phyloP scores from a whole-genome alignment of 441 rosid species.

The Arabidopsis hybrid region DNA sequence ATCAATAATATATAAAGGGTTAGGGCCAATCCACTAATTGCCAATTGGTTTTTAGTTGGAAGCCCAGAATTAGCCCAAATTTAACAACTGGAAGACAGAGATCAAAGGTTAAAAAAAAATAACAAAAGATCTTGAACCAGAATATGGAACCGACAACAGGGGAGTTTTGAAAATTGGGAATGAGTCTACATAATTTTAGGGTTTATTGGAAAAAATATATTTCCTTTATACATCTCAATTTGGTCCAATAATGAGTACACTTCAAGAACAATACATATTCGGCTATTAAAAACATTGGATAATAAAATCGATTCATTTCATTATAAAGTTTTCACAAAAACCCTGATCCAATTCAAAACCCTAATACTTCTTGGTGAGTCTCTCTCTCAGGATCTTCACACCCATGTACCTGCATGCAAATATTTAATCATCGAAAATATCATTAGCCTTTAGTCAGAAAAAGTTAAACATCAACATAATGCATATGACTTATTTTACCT shows the following conservation, averaged over 20 bases:
- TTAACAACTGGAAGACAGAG: too few relatives aligned
- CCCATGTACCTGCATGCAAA: constrained; percentile 45
- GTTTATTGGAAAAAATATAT: not conserved
- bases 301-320: constrained; percentile 2
- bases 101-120: too few relatives aligned
- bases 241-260: not conserved
- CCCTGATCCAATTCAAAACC: not conserved
- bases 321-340: constrained; percentile 16
- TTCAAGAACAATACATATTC: constrained; percentile 1
- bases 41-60: too few relatives aligned
- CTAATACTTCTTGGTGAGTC: constrained; percentile 40
- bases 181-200: not conserved
- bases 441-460: constrained; percentile 20
- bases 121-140: too few relatives aligned
- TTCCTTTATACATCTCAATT: not conserved
- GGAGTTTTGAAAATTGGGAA: too few relatives aligned
- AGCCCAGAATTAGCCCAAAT: too few relatives aligned
- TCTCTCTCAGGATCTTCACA: constrained; percentile 43
- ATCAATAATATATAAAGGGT: too few relatives aligned
- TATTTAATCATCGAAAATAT: not conserved
- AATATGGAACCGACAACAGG: too few relatives aligned
- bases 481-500: constrained; percentile 53
- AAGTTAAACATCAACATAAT: not conserved
- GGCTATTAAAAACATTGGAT: constrained; percentile 2
- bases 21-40: too few relatives aligned